These are phyloP conservation scores for Cornus suecica DNA, from an alignment of 148 eudicot genomes.

Conservation along the genomic window DNA sequence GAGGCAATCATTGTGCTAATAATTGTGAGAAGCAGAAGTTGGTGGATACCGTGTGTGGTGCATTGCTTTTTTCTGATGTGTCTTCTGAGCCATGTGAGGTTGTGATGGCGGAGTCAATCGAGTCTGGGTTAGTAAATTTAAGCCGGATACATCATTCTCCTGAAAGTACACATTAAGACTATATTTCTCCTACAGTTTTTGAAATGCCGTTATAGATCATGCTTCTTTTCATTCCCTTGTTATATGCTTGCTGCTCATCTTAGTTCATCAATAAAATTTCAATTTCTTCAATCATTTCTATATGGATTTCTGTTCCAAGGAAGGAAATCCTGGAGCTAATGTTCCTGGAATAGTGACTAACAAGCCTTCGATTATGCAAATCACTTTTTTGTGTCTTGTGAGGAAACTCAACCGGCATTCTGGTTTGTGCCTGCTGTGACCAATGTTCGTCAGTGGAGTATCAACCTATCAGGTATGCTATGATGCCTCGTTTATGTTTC, in stretches of 20 bases:
- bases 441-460: not conserved
- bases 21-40: constrained; percentile 28
- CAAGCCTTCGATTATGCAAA: not conserved
- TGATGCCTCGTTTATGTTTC: not conserved
- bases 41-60: constrained; percentile 48
- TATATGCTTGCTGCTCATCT: constrained; percentile 19
- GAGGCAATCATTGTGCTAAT: constrained; percentile 13
- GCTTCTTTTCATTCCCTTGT: not conserved
- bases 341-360: not conserved
- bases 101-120: constrained; percentile 60
- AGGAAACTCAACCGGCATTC: not conserved
- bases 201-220: constrained; percentile 18
- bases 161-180: constrained; percentile 90
- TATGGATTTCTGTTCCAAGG: constrained; percentile 9
- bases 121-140: constrained; percentile 76
- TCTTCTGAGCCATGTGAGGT: constrained; percentile 65
- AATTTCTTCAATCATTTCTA: not conserved
- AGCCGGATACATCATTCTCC: constrained; percentile 97
- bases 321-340: not conserved
- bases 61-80: constrained; percentile 47
- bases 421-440: too few species aligned
- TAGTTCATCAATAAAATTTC: constrained; percentile 25
- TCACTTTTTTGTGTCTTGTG: not conserved
- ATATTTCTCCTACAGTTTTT: constrained; percentile 31
- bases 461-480: not conserved